Evolutionary conservation across 163 green algal species (phyloP).

Genomic region (Volvox carteri): DNA sequence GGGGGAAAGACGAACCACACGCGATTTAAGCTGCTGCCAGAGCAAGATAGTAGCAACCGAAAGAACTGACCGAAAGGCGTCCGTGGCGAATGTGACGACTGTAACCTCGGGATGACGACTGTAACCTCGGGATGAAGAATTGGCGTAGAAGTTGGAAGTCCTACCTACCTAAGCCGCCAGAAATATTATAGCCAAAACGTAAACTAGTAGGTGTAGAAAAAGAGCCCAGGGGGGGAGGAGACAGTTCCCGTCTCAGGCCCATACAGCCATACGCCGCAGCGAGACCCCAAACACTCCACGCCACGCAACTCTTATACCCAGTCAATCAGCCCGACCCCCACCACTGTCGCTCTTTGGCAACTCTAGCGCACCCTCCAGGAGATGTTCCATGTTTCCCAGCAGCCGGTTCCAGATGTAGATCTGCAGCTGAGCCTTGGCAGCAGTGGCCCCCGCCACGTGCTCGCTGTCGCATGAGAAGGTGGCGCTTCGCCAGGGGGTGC

Average conservation of each 20-base stretch:
- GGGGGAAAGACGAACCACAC: not conserved
- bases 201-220: too few species aligned
- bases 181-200: too few species aligned
- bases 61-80: too few species aligned
- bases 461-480: conserved; percentile 69
- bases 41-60: too few species aligned
- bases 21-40: too few species aligned
- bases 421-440: conserved; percentile 70
- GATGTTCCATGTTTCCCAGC: conserved; percentile 72
- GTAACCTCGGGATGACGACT: too few species aligned
- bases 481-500: conserved; percentile 62
- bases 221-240: not conserved
- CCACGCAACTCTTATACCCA: too few species aligned
- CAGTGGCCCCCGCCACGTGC: conserved; percentile 69
- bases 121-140: too few species aligned
- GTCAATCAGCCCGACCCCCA: not conserved
- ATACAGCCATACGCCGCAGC: not conserved
- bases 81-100: too few species aligned
- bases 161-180: too few species aligned
- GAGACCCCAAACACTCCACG: not conserved
- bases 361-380: conserved; percentile 76
- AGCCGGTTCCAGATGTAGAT: conserved; percentile 83
- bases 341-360: too few species aligned
- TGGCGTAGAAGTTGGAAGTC: too few species aligned
- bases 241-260: not conserved